Evolutionary conservation across 2,329 filamentous ascomycete species (phyloP).

Genomic region (Aphanocladium album): DNA sequence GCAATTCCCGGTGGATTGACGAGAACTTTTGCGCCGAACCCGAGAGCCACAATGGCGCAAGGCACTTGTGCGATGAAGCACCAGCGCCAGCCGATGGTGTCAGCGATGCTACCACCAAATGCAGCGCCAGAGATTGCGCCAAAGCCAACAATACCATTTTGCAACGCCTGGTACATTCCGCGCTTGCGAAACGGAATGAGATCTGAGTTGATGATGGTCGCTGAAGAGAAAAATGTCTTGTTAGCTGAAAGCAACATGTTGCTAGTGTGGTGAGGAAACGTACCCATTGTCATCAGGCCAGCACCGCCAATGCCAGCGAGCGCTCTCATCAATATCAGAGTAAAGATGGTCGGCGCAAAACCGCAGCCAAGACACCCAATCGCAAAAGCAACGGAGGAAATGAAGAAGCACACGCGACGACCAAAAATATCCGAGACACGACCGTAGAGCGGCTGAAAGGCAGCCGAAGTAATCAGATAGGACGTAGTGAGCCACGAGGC

Average conservation of each 20-base stretch:
- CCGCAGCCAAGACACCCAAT: conserved; percentile 62
- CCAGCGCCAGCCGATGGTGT: conserved; percentile 63
- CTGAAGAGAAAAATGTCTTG: background rate
- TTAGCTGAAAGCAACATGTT: background rate
- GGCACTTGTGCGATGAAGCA: conserved; percentile 61
- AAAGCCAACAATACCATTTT: conserved; percentile 58
- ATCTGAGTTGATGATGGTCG: conserved; percentile 54
- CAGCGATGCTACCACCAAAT: conserved; percentile 59
- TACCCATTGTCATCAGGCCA: conserved; percentile 65
- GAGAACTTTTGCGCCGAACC: conserved; percentile 49
- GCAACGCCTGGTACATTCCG: conserved; percentile 56
- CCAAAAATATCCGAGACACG: conserved; percentile 67
- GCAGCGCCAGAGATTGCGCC: conserved; percentile 59
- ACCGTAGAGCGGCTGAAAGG: conserved; percentile 68
- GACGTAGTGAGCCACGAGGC: conserved; percentile 72
- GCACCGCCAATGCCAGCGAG: conserved; percentile 66
- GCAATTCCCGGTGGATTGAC: conserved; percentile 35
- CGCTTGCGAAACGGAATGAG: conserved; percentile 53
- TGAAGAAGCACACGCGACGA: conserved; percentile 57
- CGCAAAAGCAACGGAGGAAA: conserved; percentile 57
- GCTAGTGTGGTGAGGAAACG: conserved; percentile 10
- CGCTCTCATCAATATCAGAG: conserved; percentile 60
- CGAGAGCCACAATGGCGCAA: conserved; percentile 49
- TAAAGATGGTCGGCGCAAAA: conserved; percentile 51
- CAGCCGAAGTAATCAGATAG: conserved; percentile 66